Base-by-base conservation (phyloP, 805 yeast species). In the Candida silvatica region DNA sequence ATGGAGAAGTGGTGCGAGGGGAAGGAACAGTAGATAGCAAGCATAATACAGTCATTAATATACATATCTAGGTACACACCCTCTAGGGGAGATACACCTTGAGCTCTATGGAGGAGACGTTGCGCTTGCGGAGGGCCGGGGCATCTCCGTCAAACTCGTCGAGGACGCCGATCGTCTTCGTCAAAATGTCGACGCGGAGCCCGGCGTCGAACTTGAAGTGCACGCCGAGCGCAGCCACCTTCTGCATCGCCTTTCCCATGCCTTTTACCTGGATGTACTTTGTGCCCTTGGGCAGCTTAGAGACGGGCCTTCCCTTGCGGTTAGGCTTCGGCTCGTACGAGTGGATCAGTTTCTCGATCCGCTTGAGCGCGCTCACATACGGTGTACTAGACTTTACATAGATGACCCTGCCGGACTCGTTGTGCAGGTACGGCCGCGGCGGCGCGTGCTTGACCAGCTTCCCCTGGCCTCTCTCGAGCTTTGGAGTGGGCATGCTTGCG, bases 241-340 rank as follows among this genome's bases (percentile, higher is more conserved):
- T 79, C 32, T 69, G 76, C 7, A 81, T 73, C 7, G 88, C 71
- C 37, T 64, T 67, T 2, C 95, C 95, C 80, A 84, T 77, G 0
- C 94, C 96, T 36, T 72, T 56, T 3, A 87, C 67, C 0, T 68
- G 62, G 6, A 85, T 64, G 48, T 62, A 71, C 19, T 60, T 48
- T 1, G 61, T 59, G 2, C 31, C 22, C 15, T 54, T 58, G 17
- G 39, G 38, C 12, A 31, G 37, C 16, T 32, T 34, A 15, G 37
- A 35, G 5, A 45, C 38, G 7, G 37, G 26, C n/a, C 61, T 59
- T 9, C 62, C 63, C 26, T 61, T 64, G 37, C 66, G 66, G 37
- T 64, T 60, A 42, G 74, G 63, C 31, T 64, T 66, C 4, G 53
- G 59, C 17, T 49, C 48, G 27, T 42, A 44, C n/a, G 32, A 40